Percentiles rank a stretch among this genome's conserved stretches.
These are phyloP conservation scores for Teratosphaeria nubilosa DNA, from an alignment of 2,329 filamentous ascomycete species.

Conservation along the genomic window DNA sequence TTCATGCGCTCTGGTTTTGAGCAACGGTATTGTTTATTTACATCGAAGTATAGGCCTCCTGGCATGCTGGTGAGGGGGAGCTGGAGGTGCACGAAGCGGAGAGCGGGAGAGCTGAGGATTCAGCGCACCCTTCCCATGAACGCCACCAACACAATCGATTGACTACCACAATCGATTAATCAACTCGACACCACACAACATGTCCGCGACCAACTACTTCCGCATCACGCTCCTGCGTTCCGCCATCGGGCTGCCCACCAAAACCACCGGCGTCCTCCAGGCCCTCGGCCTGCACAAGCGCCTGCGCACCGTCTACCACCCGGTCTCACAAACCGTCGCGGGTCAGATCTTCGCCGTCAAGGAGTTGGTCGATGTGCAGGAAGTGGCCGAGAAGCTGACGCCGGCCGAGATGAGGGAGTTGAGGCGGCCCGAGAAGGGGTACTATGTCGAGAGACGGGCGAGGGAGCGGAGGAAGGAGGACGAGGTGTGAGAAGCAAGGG, in stretches of 20 bases:
- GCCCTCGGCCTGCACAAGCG: constrained; percentile 79
- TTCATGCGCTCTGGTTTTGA: neutral
- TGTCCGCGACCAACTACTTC: constrained; percentile 63
- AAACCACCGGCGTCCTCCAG: constrained; percentile 68
- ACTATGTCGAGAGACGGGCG: constrained; percentile 58
- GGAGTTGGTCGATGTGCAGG: constrained; percentile 73
- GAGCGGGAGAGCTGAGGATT: neutral
- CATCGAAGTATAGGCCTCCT: no score
- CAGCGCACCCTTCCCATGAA: neutral
- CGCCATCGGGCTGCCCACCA: constrained; percentile 71
- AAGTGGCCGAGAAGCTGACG: constrained; percentile 58
- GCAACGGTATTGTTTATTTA: no score
- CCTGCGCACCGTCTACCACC: constrained; percentile 80
- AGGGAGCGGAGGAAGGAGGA: constrained; percentile 4
- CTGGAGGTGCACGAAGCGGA: neutral
- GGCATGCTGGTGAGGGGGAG: neutral
- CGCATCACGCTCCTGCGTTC: constrained; percentile 83
- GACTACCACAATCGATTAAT: neutral
- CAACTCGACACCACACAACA: neutral
- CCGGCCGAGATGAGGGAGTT: constrained; percentile 59
- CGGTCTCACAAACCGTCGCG: constrained; percentile 67
- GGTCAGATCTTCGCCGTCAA: constrained; percentile 93
- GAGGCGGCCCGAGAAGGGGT: constrained; percentile 68
- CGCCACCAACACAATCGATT: neutral
- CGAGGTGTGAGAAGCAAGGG: neutral